Evolutionary conservation across 257 asterid species (phyloP).

Genomic region (Nyctanthes arbortristis): DNA sequence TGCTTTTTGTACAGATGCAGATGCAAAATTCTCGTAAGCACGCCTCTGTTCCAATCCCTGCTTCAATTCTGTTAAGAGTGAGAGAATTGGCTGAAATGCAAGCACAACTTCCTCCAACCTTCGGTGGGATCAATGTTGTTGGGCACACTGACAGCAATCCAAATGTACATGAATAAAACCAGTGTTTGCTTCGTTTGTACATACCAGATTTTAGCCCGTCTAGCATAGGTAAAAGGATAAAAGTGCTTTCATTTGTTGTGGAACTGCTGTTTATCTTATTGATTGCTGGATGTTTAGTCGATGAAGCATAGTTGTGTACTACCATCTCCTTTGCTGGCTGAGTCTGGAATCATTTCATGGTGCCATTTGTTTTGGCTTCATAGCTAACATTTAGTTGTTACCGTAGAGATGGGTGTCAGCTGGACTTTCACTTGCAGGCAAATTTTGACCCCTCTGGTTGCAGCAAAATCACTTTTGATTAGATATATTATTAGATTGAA

Average conservation of each 20-base stretch:
- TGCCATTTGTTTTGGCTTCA: background rate
- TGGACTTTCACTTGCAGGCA: too few species aligned
- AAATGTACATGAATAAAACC: slow-evolving; percentile 41
- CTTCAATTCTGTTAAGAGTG: slow-evolving; percentile 72
- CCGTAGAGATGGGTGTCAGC: too few species aligned
- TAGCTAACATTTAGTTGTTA: too few species aligned
- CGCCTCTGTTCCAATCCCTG: slow-evolving; percentile 71
- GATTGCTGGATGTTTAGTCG: background rate
- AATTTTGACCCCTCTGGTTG: too few species aligned
- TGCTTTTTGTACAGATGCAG: slow-evolving; percentile 35
- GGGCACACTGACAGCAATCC: slow-evolving; percentile 33
- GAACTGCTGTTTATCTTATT: slow-evolving; percentile 11
- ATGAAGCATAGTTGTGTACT: background rate
- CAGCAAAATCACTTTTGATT: too few species aligned
- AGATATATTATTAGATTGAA: too few species aligned
- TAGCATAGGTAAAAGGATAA: slow-evolving; percentile 21
- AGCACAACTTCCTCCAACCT: slow-evolving; percentile 48
- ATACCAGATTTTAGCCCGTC: slow-evolving; percentile 25
- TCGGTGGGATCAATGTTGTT: slow-evolving; percentile 42
- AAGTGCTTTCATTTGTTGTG: slow-evolving; percentile 21
- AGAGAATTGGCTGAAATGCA: slow-evolving; percentile 85
- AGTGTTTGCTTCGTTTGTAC: slow-evolving; percentile 48
- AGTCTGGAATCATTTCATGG: background rate
- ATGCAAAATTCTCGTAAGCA: slow-evolving; percentile 62
- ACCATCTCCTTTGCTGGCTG: background rate